A percentile compares a stretch with the other conserved stretches of the same genome.
These are phyloP conservation scores for Alternaria postmessia DNA, from an alignment of 2,329 filamentous ascomycete genomes.

Conservation along the genomic window DNA sequence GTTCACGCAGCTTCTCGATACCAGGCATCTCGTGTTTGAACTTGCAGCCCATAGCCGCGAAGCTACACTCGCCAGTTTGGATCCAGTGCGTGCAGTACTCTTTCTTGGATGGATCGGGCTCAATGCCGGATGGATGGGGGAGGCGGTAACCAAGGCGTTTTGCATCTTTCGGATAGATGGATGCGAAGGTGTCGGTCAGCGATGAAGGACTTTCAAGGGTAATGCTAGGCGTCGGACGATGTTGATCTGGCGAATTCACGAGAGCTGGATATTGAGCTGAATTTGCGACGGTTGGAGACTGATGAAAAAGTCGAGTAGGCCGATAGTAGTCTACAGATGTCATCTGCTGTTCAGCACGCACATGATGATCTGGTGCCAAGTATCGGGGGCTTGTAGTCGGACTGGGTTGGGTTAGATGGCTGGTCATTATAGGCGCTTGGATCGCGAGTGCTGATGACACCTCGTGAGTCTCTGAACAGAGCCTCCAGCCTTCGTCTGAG, in stretches of 20 bases:
- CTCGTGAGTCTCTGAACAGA: constrained; percentile 26
- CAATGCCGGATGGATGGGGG: constrained; percentile 48
- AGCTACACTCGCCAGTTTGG: constrained; percentile 83
- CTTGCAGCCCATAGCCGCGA: constrained; percentile 83
- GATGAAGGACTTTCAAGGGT: constrained; percentile 8
- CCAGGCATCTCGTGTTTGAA: constrained; percentile 94
- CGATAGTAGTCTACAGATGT: background rate
- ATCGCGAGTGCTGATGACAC: constrained; percentile 16
- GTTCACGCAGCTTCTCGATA: constrained; percentile 67
- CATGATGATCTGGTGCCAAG: constrained; percentile 31
- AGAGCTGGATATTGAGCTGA: background rate
- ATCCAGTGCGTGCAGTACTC: constrained; percentile 90
- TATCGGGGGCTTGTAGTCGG: constrained; percentile 9
- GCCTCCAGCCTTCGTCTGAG: constrained; percentile 36
- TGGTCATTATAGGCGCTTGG: constrained; percentile 8
- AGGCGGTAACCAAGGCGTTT: constrained; percentile 36
- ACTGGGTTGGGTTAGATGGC: background rate
- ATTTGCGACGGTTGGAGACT: background rate
- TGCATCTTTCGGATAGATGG: constrained; percentile 36
- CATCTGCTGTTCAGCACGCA: constrained; percentile 8
- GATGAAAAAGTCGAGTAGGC: background rate
- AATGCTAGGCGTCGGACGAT: background rate
- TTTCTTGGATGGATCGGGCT: constrained; percentile 64
- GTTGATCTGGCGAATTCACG: background rate
- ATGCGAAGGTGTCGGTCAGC: constrained; percentile 36